Base-by-base conservation (phyloP, 176 grass and related monocot species). In the Oryza meyeriana region DNA sequence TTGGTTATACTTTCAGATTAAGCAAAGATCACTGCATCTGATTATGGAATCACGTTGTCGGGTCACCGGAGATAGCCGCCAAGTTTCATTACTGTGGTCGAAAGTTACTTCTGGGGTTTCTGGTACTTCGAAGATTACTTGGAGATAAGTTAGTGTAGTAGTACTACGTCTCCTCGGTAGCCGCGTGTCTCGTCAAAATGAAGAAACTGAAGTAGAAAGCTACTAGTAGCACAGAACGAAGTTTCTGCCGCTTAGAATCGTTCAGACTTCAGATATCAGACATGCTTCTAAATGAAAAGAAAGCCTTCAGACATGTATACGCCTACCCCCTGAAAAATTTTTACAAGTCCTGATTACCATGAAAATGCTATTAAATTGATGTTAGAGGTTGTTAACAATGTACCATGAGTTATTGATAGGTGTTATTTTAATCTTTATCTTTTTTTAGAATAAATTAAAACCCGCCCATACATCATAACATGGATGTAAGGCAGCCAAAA, bases 121-220 rank as follows among this genome's bases (percentile, higher is more conserved):
- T 57, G 20, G 20, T 22, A 0, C 50, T 8, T 48, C 6, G 50
- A 57, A 57, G 50, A 9, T 57, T n/a, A 57, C 50, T 8, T n/a
- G 20, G 5, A n/a, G 52, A 58, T 24, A 58, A 82, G 69, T 69
- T 8, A 52, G 17, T 20, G 17, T 52, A 52, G 1, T 4, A 2
- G 3, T 45, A 1, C 42, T 16, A 45, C 3, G 13, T 13, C 13
- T 45, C 12, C 42, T 45, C 14, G 13, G 42, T 71, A 64, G 55
- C 22, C 44, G 59, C 2, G 2, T 40, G 67, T 64, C 40, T 80
- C 42, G 28, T 48, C 68, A 79, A 79, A 38, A 79, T 44, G 78
- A 52, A 65, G 58, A 64, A 65, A 65, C 11, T 34, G 30, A 4
- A 59, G 28, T 26, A 36, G 40, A 18, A 48, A 4, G 29, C 4